These are phyloP conservation scores for Russula sp. DNA, from an alignment of 768 basidiomycete genomes.

Conservation along the genomic window DNA sequence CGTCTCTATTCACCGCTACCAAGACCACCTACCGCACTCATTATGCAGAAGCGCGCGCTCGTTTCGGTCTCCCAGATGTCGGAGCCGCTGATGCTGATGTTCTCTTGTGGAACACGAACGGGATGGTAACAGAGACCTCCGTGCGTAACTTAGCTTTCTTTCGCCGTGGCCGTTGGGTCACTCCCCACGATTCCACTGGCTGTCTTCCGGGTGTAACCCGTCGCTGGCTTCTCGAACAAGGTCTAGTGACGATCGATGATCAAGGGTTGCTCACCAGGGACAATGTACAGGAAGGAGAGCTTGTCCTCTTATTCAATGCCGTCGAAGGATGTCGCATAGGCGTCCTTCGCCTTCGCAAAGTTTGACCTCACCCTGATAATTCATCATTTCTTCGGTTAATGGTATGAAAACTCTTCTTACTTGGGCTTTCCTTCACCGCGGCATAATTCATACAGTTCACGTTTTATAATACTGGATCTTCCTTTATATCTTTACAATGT, in stretches of 20 bases:
- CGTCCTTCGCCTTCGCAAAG: background rate
- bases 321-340: constrained; percentile 61
- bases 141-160: constrained; percentile 68
- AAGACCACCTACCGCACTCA: constrained; percentile 61
- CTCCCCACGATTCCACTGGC: constrained; percentile 51
- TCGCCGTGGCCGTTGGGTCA: constrained; percentile 52
- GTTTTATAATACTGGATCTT: background rate
- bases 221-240: constrained; percentile 58
- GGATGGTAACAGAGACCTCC: constrained; percentile 54
- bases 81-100: constrained; percentile 51
- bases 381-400: background rate
- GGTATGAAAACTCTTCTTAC: background rate
- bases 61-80: constrained; percentile 35
- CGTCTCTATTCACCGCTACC: constrained; percentile 52
- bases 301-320: constrained; percentile 65
- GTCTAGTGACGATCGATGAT: constrained; percentile 38
- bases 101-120: constrained; percentile 48
- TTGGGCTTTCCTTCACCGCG: background rate
- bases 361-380: background rate
- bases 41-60: constrained; percentile 58
- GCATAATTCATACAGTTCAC: background rate
- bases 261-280: constrained; percentile 24
- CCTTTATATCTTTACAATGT: background rate
- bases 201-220: constrained; percentile 69
- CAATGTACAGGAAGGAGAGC: constrained; percentile 43